phyloP scores from a whole-genome alignment of 306 rosid genomes.

The Betula pendula region DNA sequence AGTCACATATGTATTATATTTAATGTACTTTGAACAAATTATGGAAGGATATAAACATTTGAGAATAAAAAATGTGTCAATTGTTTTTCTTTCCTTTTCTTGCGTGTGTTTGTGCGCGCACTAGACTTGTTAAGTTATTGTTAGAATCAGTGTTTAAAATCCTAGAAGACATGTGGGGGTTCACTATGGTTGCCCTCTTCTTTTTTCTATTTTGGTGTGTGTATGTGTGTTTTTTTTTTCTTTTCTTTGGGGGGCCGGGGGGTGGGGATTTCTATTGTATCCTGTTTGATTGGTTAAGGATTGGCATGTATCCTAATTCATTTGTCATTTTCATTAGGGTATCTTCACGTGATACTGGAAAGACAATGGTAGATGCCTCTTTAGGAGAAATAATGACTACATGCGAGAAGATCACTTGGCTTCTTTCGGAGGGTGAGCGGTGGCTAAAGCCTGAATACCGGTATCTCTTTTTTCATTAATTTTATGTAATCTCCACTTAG shows the following conservation, averaged over 20 bases:
- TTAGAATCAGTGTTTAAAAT: no score
- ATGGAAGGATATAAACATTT: neutral
- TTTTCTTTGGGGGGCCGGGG: no score
- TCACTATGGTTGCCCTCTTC: neutral
- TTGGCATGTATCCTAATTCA: constrained; percentile 22
- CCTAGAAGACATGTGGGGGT: neutral
- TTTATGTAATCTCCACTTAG: constrained; percentile 18
- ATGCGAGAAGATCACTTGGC: constrained; percentile 97
- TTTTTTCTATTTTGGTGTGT: constrained; percentile 15
- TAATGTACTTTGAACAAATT: neutral
- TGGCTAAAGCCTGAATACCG: constrained; percentile 91
- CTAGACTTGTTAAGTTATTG: no score
- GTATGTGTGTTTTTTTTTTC: neutral
- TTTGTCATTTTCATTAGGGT: constrained; percentile 48
- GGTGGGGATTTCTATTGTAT: neutral
- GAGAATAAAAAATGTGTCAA: neutral
- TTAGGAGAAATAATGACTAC: constrained; percentile 94
- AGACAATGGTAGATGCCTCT: constrained; percentile 92
- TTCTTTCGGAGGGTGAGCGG: constrained; percentile 85
- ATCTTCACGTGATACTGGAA: constrained; percentile 93
- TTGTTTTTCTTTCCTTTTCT: no score
- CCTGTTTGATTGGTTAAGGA: constrained; percentile 4
- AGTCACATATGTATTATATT: neutral
- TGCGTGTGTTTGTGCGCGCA: no score
- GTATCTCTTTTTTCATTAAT: constrained; percentile 39